Base-by-base conservation (phyloP, 106 monocot genomes). In the Xerophyta viscosa region DNA sequence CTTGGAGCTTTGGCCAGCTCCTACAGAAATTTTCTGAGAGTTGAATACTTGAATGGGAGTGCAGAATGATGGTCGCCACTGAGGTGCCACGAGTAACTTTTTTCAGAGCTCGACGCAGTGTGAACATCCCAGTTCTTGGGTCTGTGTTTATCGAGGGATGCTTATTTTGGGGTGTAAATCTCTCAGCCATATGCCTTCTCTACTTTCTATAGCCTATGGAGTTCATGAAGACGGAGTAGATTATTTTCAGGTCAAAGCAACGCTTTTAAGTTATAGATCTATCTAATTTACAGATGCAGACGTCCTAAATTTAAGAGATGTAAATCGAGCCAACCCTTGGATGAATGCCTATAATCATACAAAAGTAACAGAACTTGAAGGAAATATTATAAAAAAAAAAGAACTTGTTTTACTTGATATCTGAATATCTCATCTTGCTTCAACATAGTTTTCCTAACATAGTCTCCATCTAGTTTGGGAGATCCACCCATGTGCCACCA, bases 191-290 rank as follows among this genome's bases (percentile, higher is more conserved):
- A 39, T 12, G 46, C 3, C 24, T 31, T 41, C 54, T 77, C 66
- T 77, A 65, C 60, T 66, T 29, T 28, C 48, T 77, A 77, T 20
- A 77, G 54, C 31, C 60, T 64, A 37, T 77, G 77, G 30, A 77
- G 66, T 41, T 39, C 39, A 39, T 39, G 39, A 39, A 39, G n/a
- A n/a, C n/a, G n/a, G n/a, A 39, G 15, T 33, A 7, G n/a, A n/a
- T n/a, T n/a, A n/a, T n/a, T n/a, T n/a, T n/a, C n/a, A n/a, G n/a
- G n/a, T n/a, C n/a, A n/a, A n/a, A n/a, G n/a, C n/a, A n/a, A n/a
- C n/a, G n/a, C n/a, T n/a, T n/a, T n/a, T n/a, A n/a, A n/a, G n/a
- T n/a, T n/a, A n/a, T n/a, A n/a, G n/a, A n/a, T n/a, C n/a, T n/a
- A n/a, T n/a, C n/a, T n/a, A n/a, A n/a, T n/a, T n/a, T n/a, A n/a